phyloP scores from a whole-genome alignment of 1,284 basidiomycete genomes.

The Xanthoconium separans region DNA sequence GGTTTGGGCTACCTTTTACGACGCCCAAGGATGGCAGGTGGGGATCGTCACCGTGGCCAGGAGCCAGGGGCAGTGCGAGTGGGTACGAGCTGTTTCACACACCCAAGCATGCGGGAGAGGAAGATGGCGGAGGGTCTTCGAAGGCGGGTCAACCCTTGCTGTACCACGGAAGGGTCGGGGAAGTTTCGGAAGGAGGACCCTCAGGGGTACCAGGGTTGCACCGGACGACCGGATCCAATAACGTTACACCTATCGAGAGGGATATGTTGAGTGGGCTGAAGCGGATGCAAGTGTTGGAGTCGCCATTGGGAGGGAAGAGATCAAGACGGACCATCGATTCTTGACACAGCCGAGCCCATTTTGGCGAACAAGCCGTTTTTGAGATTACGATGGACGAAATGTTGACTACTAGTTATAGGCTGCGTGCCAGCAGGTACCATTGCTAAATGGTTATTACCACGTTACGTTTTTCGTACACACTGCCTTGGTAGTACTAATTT shows the following conservation, averaged over 20 bases:
- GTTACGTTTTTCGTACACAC: background rate
- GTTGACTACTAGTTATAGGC: background rate
- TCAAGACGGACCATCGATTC: constrained; percentile 18
- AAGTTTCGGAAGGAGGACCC: constrained; percentile 15
- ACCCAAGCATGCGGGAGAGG: constrained; percentile 36
- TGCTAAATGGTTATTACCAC: background rate
- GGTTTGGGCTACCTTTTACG: constrained; percentile 51
- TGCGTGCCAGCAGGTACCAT: background rate
- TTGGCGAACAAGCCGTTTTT: background rate
- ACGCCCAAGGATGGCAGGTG: constrained; percentile 57
- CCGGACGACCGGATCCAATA: constrained; percentile 12
- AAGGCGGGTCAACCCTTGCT: constrained; percentile 8
- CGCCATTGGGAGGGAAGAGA: constrained; percentile 29
- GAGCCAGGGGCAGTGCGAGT: constrained; percentile 25
- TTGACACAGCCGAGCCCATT: constrained; percentile 11
- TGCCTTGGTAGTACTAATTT: background rate
- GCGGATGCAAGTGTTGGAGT: constrained; percentile 26
- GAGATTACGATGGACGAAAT: background rate
- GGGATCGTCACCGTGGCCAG: constrained; percentile 28
- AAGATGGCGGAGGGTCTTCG: constrained; percentile 8
- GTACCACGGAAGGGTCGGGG: constrained; percentile 19
- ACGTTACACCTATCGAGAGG: constrained; percentile 31
- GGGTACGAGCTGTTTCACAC: constrained; percentile 47
- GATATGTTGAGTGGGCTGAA: constrained; percentile 14
- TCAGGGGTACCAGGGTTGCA: constrained; percentile 13